A percentile compares a stretch with the other conserved stretches of the same genome.
Evolutionary conservation across 345 rosid genomes (phyloP).

Genomic region (Laguncularia racemosa): DNA sequence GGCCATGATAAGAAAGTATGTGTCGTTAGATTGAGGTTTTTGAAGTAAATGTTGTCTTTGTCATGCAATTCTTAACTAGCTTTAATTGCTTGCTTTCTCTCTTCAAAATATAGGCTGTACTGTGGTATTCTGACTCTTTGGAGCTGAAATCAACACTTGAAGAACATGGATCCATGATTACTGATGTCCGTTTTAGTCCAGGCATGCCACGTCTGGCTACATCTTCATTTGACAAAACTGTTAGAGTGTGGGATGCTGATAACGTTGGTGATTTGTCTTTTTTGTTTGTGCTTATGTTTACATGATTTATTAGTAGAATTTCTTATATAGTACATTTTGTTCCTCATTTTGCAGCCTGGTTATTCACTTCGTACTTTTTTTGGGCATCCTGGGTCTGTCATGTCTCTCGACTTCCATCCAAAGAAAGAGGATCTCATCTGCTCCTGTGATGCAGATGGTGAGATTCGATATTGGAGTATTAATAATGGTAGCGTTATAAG

Average conservation of each 20-base stretch:
- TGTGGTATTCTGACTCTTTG: constrained; percentile 74
- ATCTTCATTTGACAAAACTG: constrained; percentile 94
- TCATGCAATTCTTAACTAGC: not conserved
- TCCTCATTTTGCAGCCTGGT: constrained; percentile 55
- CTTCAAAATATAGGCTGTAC: constrained; percentile 56
- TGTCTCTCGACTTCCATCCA: constrained; percentile 93
- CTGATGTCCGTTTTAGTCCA: constrained; percentile 94
- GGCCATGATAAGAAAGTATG: constrained; percentile 96
- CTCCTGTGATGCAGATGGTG: constrained; percentile 87
- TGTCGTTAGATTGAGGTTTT: not conserved
- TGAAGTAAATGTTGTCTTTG: not conserved
- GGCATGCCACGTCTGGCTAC: constrained; percentile 88
- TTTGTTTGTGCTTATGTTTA: not conserved
- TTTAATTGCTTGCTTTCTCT: not conserved
- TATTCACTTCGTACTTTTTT: constrained; percentile 72
- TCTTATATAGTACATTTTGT: too few species aligned
- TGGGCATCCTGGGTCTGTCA: constrained; percentile 71
- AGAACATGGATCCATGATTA: constrained; percentile 72
- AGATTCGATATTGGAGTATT: constrained; percentile 92
- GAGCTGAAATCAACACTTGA: constrained; percentile 70
- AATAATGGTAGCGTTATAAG: constrained; percentile 67
- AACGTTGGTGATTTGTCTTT: constrained; percentile 43
- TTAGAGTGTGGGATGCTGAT: constrained; percentile 98
- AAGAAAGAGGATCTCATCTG: constrained; percentile 83
- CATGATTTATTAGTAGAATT: not conserved